Evolutionary conservation across 768 basidiomycete genomes (phyloP), one percentile per base, ranked within the genome.

Genomic region (Russula dissimulans): DNA sequence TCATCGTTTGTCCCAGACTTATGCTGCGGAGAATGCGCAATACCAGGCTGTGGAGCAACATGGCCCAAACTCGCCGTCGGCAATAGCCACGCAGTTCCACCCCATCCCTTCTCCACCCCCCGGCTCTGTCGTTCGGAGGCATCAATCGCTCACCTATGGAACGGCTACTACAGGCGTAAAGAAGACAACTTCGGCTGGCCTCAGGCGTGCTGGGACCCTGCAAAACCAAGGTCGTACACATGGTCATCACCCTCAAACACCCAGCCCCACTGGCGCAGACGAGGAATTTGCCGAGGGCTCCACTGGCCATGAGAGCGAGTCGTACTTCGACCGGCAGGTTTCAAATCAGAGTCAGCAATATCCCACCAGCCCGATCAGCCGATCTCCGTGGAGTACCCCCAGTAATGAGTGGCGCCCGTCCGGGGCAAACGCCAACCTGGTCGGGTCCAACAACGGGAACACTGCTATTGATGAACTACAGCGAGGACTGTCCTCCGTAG

Each of bases 141-240:
- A 91, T 70, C 85, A 86, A 59, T 89, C 86, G 57, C 79, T 92
- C 51, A 92, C 86, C 29, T 83, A 88, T 65, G 84, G 86, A 32
- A 79, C 83, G 17, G 78, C 76, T n/a, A 76, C 75, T 46, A 75
- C 77, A 50, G 76, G 77, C 14, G 67, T 69, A 32, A 79, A 82
- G 54, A 75, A 75, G 49, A 80, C 83, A 68, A 63, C 63, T 26
- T 72, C 76, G 12, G 67, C 76, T 34, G 79, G 80, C 43, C 79
- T 91, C 60, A 88, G 83, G 69, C 85, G 90, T 60, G 82, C 88
- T 29, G 90, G 88, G 26, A 91, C 89, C 11, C 73, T 91, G 11
- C 84, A 86, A 67, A 80, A 83, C 1, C 65, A 69, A 43, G 62
- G 45, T 36, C 77, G 81, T 5, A 67, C 78, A 48, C 73, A 75